A percentile compares a stretch with the other conserved stretches of the same genome.
Conservation (phyloP, 2,329 filamentous ascomycete genomes). For the Colletotrichum sp. region DNA sequence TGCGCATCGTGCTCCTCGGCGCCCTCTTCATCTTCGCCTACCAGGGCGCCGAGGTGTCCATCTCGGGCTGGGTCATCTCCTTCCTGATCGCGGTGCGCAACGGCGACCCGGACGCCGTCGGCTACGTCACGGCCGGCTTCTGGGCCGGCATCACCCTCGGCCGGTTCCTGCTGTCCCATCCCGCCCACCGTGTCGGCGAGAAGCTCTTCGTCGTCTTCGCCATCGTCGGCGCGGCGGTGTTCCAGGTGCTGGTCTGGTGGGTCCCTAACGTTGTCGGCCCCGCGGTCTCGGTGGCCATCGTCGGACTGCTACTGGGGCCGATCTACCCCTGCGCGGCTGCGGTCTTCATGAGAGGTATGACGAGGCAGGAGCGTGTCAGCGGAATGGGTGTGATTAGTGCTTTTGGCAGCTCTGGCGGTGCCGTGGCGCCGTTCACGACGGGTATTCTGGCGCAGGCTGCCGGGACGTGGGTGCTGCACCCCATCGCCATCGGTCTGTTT, state of each 20-base stretch:
- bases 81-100: conserved; percentile 78
- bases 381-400: conserved; percentile 72
- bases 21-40: conserved; percentile 86
- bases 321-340: conserved; percentile 77
- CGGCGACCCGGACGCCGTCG: conserved; percentile 73
- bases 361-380: conserved; percentile 63
- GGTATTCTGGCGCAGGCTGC: conserved; percentile 66
- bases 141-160: conserved; percentile 79
- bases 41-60: conserved; percentile 83
- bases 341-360: conserved; percentile 66
- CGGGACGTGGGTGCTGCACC: conserved; percentile 69
- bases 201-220: conserved; percentile 70
- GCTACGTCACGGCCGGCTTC: conserved; percentile 78
- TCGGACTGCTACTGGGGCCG: conserved; percentile 79
- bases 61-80: conserved; percentile 84
- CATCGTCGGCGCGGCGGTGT: conserved; percentile 64
- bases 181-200: conserved; percentile 73
- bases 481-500: conserved; percentile 71
- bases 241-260: conserved; percentile 80
- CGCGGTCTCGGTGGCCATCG: conserved; percentile 69
- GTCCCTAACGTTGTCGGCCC: conserved; percentile 77
- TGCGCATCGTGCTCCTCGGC: conserved; percentile 71
- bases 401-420: conserved; percentile 73
- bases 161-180: conserved; percentile 72
- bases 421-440: conserved; percentile 69